These are phyloP conservation scores for Medicago ruthenica DNA, from an alignment of 306 rosid genomes.

Conservation along the genomic window DNA sequence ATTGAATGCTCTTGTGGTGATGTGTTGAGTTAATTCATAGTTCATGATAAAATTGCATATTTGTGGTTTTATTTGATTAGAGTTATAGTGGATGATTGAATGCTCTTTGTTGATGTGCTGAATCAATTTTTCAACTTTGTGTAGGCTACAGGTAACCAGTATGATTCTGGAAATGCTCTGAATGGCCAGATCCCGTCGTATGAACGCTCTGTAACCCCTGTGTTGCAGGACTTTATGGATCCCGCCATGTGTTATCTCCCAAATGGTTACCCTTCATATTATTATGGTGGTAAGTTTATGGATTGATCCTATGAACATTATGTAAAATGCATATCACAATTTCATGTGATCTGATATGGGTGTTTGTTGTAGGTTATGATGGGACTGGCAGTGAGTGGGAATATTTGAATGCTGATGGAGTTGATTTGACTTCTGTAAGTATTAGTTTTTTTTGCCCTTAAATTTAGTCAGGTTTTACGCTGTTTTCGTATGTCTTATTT, in stretches of 20 bases:
- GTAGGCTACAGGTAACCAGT: slow-evolving; percentile 73
- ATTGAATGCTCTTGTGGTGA: not conserved
- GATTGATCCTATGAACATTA: not conserved
- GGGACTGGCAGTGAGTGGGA: slow-evolving; percentile 72
- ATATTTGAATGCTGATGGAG: slow-evolving; percentile 79
- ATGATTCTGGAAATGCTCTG: slow-evolving; percentile 68
- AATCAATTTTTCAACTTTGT: slow-evolving; percentile 13
- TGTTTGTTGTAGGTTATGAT: slow-evolving; percentile 62
- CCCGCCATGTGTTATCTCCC: slow-evolving; percentile 81
- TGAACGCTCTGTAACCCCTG: slow-evolving; percentile 83
- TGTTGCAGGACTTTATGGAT: slow-evolving; percentile 71
- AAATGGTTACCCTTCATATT: slow-evolving; percentile 74
- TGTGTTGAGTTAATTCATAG: not conserved
- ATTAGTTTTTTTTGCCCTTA: not conserved
- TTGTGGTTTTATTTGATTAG: not conserved
- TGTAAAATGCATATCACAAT: not conserved
- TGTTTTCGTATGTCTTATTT: not conserved
- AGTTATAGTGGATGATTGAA: not conserved
- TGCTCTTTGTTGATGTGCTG: not conserved
- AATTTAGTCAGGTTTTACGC: not conserved
- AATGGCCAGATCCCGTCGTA: slow-evolving; percentile 73
- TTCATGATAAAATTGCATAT: not conserved
- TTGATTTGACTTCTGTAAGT: slow-evolving; percentile 83
- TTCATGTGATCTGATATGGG: not conserved
- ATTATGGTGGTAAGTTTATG: slow-evolving; percentile 70